Evolutionary conservation across 305 asterid genomes (phyloP).

Genomic region (Solanum hybrid): DNA sequence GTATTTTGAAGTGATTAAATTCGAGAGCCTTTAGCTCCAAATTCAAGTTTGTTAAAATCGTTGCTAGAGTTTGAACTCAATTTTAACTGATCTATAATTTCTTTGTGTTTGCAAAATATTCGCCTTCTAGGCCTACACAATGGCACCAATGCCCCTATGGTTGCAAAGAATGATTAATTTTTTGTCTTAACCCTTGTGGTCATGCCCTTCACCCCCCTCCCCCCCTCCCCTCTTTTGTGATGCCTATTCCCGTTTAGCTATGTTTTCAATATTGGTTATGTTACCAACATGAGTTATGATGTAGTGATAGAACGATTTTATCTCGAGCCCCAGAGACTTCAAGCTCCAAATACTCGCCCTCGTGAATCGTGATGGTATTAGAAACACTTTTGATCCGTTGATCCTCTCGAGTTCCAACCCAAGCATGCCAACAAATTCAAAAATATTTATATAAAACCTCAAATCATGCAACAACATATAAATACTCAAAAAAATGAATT

Average conservation of each 20-base stretch:
- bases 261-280: neutral
- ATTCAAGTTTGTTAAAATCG: neutral
- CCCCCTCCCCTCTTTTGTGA: rapidly evolving
- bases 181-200: neutral
- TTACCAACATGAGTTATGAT: neutral
- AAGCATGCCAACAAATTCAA: neutral
- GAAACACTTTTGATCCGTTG: neutral
- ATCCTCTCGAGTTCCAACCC: neutral
- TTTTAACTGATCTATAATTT: neutral
- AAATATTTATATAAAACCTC: neutral
- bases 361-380: neutral
- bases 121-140: neutral
- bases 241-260: neutral
- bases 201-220: neutral
- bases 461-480: neutral
- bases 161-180: neutral
- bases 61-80: neutral
- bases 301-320: too few relatives aligned
- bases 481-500: neutral
- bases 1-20: neutral
- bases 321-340: too few relatives aligned
- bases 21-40: neutral
- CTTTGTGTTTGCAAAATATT: neutral
- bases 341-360: neutral
- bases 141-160: neutral